Percentiles rank a stretch among this genome's conserved stretches.
phyloP scores from a whole-genome alignment of 1,284 basidiomycete genomes.

The Ustilago tritici region DNA sequence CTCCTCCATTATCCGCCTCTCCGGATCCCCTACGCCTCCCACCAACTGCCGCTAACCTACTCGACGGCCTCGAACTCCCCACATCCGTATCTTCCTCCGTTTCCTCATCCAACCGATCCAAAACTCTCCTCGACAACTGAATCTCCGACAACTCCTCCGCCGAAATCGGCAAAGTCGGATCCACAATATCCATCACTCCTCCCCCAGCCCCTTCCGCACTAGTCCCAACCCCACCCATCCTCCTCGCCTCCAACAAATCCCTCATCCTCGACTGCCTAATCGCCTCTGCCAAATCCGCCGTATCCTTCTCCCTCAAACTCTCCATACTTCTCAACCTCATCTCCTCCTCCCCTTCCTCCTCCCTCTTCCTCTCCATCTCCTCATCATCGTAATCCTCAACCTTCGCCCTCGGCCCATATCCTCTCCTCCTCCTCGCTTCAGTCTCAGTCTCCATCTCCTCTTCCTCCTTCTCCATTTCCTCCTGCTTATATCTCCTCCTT shows the following conservation, averaged over 20 bases:
- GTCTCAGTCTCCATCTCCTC: slow-evolving; percentile 48
- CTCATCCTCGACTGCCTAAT: slow-evolving; percentile 45
- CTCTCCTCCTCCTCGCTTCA: slow-evolving; percentile 15
- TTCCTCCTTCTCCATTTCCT: slow-evolving; percentile 19
- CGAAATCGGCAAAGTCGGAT: slow-evolving; percentile 39
- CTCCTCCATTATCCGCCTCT: slow-evolving; percentile 9
- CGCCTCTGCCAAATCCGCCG: slow-evolving; percentile 46
- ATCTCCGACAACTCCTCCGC: slow-evolving; percentile 39
- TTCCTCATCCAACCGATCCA: slow-evolving; percentile 63
- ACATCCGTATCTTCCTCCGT: slow-evolving; percentile 65
- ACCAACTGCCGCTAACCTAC: slow-evolving; percentile 6
- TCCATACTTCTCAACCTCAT: slow-evolving; percentile 38
- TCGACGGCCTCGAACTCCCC: slow-evolving; percentile 14
- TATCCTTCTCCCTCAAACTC: slow-evolving; percentile 50
- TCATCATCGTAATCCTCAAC: slow-evolving; percentile 30
- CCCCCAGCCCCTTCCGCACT: slow-evolving; percentile 4
- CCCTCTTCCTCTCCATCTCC: slow-evolving; percentile 1
- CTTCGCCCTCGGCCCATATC: slow-evolving; percentile 23
- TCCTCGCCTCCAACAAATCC: slow-evolving; percentile 45
- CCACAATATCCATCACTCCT: slow-evolving; percentile 30
- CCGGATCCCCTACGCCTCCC: not conserved
- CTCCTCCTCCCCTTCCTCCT: slow-evolving; percentile 21
- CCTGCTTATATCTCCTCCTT: not conserved
- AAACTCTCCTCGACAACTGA: slow-evolving; percentile 48
- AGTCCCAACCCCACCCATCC: slow-evolving; percentile 52